Evolutionary conservation across 495 filamentous ascomycete species (phyloP), one percentile per base, ranked within the genome.

Genomic region (Lepidopterella palustris): DNA sequence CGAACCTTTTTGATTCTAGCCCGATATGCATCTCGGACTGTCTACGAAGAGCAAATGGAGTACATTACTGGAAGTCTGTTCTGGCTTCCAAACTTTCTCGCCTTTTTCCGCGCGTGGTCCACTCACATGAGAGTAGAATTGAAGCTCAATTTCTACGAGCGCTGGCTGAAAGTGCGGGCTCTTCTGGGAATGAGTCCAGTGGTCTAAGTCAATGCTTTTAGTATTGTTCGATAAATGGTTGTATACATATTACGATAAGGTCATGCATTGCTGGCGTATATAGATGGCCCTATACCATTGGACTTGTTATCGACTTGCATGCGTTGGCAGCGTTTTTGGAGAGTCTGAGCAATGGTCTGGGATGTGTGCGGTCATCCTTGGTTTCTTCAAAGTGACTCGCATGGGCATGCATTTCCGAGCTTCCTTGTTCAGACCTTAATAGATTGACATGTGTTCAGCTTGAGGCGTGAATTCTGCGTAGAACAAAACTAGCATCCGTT

Each of bases 1-100:
- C 83, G 92, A 21, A 88, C 86, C 10, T 99, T 97, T 71, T 76
- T 97, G 57, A 99, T 99, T 59, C 81, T 99, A 10, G 95, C 95
- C 6, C 80, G 87, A 32, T 99, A 97, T 73, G 96, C 92, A 66
- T 86, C 89, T 4, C 82, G 88, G 29, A 89, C 89, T 0, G 90
- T 97, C 6, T 93, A 90, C 65, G 80, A 89, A 61, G 95, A 97
- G 70, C 84, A 91, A 66, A 76, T 95, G 35, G 91, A 96, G 50
- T 71, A 77, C 18, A 83, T 95, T 55, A 31, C 73, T 50, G 85
- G 85, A n/a, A 83, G 82, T 49, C 23, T 84, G 0, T 58, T 82
- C 31, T 78, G 76, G 58, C 79, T 78, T n/a, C 53, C 61, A 4
- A 88, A 87, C 60, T 63, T 87, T 35, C 62, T 79, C 59, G 71